Evolutionary conservation across 768 basidiomycete species (phyloP).

Genomic region (Glaciozyma antarctica): DNA sequence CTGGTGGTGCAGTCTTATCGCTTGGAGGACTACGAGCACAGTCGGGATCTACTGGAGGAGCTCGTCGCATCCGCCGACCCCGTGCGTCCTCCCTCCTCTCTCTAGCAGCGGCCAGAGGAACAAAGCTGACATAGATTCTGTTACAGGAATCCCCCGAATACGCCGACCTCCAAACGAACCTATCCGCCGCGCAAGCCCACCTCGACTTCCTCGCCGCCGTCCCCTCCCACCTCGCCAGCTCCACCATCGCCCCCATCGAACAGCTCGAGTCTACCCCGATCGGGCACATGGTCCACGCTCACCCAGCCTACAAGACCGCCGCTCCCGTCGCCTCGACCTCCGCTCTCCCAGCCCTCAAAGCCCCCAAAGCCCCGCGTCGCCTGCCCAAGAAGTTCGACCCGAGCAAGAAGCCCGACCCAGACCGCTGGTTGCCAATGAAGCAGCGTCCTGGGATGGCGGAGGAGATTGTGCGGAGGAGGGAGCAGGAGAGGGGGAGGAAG

Average conservation of each 20-base stretch:
- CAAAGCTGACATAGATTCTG: neutral
- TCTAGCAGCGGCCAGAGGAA: neutral
- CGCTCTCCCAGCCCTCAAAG: constrained; percentile 18
- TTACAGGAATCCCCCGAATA: constrained; percentile 42
- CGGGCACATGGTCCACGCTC: constrained; percentile 25
- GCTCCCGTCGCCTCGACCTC: constrained; percentile 26
- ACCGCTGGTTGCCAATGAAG: constrained; percentile 34
- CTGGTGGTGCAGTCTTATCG: constrained; percentile 37
- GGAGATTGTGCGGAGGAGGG: constrained; percentile 27
- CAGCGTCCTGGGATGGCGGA: constrained; percentile 30
- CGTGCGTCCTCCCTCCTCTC: constrained; percentile 33
- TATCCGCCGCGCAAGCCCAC: constrained; percentile 36
- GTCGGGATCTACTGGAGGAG: constrained; percentile 41
- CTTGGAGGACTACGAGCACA: constrained; percentile 38
- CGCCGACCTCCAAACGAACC: constrained; percentile 41
- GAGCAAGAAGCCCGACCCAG: constrained; percentile 12
- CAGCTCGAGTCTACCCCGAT: constrained; percentile 34
- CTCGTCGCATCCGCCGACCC: constrained; percentile 38
- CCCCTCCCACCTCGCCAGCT: constrained; percentile 22
- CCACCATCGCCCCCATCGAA: constrained; percentile 19
- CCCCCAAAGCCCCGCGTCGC: constrained; percentile 4
- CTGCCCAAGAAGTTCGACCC: neutral
- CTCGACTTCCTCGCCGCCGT: constrained; percentile 37
- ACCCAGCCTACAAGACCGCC: constrained; percentile 17
- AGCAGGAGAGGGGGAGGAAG: constrained; percentile 40